Conservation (phyloP, 2,329 filamentous ascomycete species). For the Hypoxylon sp. region DNA sequence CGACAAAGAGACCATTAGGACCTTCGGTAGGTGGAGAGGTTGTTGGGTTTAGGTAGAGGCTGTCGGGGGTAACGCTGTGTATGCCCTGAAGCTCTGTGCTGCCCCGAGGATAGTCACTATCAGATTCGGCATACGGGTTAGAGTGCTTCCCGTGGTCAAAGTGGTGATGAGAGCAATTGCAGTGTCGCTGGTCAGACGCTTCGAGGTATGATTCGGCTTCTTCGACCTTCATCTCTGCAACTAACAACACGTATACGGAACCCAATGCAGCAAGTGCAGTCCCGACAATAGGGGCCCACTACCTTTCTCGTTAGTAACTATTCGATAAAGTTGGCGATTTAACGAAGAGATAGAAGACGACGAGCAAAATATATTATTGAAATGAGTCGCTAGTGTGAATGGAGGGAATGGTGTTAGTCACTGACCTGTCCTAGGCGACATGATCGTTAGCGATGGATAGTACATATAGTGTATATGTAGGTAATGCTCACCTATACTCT, state of each 20-base stretch:
- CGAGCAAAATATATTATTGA: too few relatives aligned
- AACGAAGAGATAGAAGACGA: too few relatives aligned
- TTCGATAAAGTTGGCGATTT: background rate
- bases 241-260: slow-evolving; percentile 64
- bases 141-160: slow-evolving; percentile 2
- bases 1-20: slow-evolving; percentile 1
- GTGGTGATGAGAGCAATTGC: slow-evolving; percentile 40
- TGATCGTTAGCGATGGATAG: slow-evolving; percentile 7
- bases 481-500: slow-evolving; percentile 61
- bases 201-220: slow-evolving; percentile 32
- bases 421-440: slow-evolving; percentile 25
- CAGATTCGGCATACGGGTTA: background rate
- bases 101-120: background rate
- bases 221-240: slow-evolving; percentile 44
- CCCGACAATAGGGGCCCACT: slow-evolving; percentile 68
- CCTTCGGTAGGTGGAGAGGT: slow-evolving; percentile 2
- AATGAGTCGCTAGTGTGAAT: background rate
- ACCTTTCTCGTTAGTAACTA: slow-evolving; percentile 36
- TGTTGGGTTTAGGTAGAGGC: background rate
- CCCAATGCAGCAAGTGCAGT: slow-evolving; percentile 66
- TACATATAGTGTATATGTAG: background rate
- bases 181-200: slow-evolving; percentile 28
- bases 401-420: slow-evolving; percentile 7
- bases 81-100: slow-evolving; percentile 17
- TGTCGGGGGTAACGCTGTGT: slow-evolving; percentile 1